Evolutionary conservation across 2,329 filamentous ascomycete genomes (phyloP).

Genomic region (Fusarium zealandicum): DNA sequence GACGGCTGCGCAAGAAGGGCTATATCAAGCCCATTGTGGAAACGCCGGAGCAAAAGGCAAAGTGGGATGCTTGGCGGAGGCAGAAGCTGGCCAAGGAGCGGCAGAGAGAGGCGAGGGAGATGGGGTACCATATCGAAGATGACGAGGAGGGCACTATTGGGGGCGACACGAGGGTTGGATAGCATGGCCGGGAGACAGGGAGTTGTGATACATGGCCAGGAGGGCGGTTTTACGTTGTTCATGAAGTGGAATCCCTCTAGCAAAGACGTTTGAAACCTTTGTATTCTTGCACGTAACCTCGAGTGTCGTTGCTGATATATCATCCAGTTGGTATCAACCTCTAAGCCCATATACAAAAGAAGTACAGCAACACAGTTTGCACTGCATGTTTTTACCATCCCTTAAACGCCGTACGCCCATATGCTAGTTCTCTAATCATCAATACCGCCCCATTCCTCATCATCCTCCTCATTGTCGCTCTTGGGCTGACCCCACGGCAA

Average conservation of each 20-base stretch:
- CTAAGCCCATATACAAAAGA: constrained; percentile 24
- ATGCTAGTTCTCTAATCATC: constrained; percentile 57
- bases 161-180: constrained; percentile 43
- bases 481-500: constrained; percentile 63
- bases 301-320: constrained; percentile 29
- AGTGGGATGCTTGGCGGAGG: constrained; percentile 55
- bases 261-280: constrained; percentile 25
- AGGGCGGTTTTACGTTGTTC: constrained; percentile 13
- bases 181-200: neutral
- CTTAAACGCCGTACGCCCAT: constrained; percentile 40
- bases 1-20: constrained; percentile 59
- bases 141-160: constrained; percentile 44
- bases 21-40: constrained; percentile 48
- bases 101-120: constrained; percentile 49
- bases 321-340: constrained; percentile 37
- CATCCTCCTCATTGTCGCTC: constrained; percentile 49
- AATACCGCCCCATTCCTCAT: constrained; percentile 72
- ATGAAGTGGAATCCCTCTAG: constrained; percentile 18
- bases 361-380: constrained; percentile 1
- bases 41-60: constrained; percentile 51
- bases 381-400: constrained; percentile 26
- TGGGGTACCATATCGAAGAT: constrained; percentile 48
- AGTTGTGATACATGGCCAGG: constrained; percentile 2
- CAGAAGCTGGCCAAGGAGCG: constrained; percentile 51
- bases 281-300: constrained; percentile 11